Base-by-base conservation (phyloP, 208 protist genomes). In the Endotrypanum monterogeii region DNA sequence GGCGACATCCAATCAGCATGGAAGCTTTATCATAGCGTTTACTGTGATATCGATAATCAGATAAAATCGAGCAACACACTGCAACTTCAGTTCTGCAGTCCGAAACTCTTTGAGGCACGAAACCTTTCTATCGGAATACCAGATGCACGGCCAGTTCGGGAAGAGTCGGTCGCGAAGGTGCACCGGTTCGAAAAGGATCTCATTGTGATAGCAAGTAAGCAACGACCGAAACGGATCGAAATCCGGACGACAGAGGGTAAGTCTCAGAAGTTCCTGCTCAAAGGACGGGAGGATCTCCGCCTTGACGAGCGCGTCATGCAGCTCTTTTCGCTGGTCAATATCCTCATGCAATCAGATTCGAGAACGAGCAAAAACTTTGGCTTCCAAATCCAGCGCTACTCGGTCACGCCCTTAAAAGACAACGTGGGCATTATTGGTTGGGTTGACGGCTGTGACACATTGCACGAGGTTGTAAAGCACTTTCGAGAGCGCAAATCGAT, bases 251-350 rank as follows among this genome's bases (percentile, higher is more conserved):
- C 72, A n/a, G 97, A 99, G 83, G 99, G 98, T 7, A 68, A 85
- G 14, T 88, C 86, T n/a, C 99, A 99, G 83, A 88, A 94, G 67
- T 99, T 99, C 87, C 88, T 99, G 46, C 89, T 99, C 12, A 99
- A 99, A 79, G 99, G 98, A 37, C 93, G 97, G 54, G 98, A 99
- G 84, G 98, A 99, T 82, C 83, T 99, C 28, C 88, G 99, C 23
- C 96, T 99, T 87, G 99, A 99, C 83, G 99, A 99, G 90, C 90
- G 99, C 41, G 99, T 99, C 25, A 99, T 99, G 99, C 99, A 99
- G 91, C 94, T 99, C 50, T 99, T 99, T 88, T 97, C 97, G 4
- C 90, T 99, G 6, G 98, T 99, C 23, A 99, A 99, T 88, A 99
- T 98, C 16, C 92, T 99, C 20, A 93, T 99, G 57, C 83, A 86